A percentile compares a stretch with the other conserved stretches of the same genome.
Conservation (phyloP, 2,329 filamentous ascomycete species). For the Aureobasidium sp. region DNA sequence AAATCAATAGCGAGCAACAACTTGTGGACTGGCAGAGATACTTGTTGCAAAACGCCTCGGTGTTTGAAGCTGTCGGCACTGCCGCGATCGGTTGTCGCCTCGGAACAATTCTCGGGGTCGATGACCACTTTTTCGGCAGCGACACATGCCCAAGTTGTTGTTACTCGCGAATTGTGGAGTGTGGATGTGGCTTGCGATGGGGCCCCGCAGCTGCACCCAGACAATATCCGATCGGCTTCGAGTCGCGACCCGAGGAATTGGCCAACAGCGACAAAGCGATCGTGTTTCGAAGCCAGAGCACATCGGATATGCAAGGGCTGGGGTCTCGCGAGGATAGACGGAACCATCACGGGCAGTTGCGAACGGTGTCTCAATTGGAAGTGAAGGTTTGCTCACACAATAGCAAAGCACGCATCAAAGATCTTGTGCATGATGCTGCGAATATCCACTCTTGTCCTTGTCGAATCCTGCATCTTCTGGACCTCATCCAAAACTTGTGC, state of each 20-base stretch:
- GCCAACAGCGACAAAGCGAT: background rate
- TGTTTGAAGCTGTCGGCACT: background rate
- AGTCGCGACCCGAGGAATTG: background rate
- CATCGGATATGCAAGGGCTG: background rate
- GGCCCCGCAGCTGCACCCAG: background rate
- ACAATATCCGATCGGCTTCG: background rate
- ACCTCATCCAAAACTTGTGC: conserved; percentile 33
- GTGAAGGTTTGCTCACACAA: conserved; percentile 31
- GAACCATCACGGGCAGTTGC: background rate
- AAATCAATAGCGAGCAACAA: too few relatives aligned
- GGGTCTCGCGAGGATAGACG: background rate
- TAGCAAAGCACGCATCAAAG: conserved; percentile 46
- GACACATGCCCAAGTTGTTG: too few relatives aligned
- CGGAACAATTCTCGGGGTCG: too few relatives aligned
- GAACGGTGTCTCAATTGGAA: background rate
- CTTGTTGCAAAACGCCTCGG: background rate
- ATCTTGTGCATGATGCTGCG: conserved; percentile 32
- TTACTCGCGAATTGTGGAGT: background rate
- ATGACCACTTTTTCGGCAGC: background rate
- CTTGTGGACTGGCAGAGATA: background rate
- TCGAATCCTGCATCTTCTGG: conserved; percentile 28
- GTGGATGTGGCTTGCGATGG: background rate
- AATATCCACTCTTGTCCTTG: conserved; percentile 29
- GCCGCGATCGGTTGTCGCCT: background rate
- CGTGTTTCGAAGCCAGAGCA: too few relatives aligned